Evolutionary conservation across 495 filamentous ascomycete genomes (phyloP), one percentile per base, ranked within the genome.

Genomic region (Acidiella bohemica): DNA sequence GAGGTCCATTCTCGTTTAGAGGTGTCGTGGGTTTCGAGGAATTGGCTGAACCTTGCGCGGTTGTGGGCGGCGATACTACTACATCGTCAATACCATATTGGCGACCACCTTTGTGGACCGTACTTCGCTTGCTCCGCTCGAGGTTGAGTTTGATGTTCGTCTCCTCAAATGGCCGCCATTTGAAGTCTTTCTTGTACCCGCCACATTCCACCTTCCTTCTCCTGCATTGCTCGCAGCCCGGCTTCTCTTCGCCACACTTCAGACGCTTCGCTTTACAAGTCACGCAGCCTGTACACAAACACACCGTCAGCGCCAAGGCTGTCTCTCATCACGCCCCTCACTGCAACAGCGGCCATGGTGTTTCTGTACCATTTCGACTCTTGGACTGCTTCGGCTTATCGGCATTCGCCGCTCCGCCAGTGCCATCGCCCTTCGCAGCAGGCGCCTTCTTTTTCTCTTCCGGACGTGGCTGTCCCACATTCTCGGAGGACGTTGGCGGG

Each of bases 171-270:
- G 79, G 69, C 24, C 79, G 68, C 81, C 81, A 86, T 68, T 85
- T 86, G 62, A 83, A 84, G 52, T 82, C 78, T 57, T 81, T 87
- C 54, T 76, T 81, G 56, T 85, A 87, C 13, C 81, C 81, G 23
- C 80, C 81, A 54, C 81, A 87, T 12, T 60, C 55, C 12, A 85
- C 80, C 39, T 71, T 75, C 19, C 82, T 71, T 39, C 75, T 72
- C 27, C 73, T 64, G 53, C 81, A 85, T 61, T 85, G 81, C 27
- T 75, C 67, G 51, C 81, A 87, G 24, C 66, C 68, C 5, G 81
- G 81, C 46, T 87, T 83, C 24, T 70, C 73, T 56, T 87, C 81
- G 53, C 84, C 81, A 61, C 81, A 87, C 57, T 87, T 87, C 39
- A 87, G 61, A 43, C 81, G 67, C 55, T 85, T 87, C 32, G 75